Conservation (phyloP, 768 basidiomycete genomes). For the Gelatoporia subvermispora region DNA sequence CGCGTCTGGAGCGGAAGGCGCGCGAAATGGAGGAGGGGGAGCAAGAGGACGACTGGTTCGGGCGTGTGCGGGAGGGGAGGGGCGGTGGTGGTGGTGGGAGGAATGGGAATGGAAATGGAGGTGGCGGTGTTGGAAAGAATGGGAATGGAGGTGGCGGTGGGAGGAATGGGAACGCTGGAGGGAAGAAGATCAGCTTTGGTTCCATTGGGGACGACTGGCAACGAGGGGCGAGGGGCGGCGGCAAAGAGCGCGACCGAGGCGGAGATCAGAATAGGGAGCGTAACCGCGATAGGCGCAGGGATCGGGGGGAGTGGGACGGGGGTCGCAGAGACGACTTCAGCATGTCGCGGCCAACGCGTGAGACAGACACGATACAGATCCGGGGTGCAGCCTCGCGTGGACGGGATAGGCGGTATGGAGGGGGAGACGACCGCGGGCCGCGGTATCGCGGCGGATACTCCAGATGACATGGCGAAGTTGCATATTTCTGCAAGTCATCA, state of each 20-base stretch:
- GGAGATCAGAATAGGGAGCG: background rate
- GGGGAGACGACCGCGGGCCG: conserved; percentile 19
- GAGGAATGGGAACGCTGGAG: conserved; percentile 10
- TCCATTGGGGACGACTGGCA: background rate
- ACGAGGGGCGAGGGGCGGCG: background rate
- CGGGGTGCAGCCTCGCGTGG: conserved; percentile 17
- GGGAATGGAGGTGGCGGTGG: conserved; percentile 10
- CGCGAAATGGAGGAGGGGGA: conserved; percentile 36
- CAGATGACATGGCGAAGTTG: conserved; percentile 13
- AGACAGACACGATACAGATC: conserved; percentile 23
- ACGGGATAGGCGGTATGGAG: conserved; percentile 13
- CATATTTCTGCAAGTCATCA: background rate
- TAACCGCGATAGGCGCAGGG: conserved; percentile 1
- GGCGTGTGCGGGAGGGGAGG: conserved; percentile 29
- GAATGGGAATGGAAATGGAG: conserved; percentile 9
- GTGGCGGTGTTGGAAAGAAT: conserved; percentile 7
- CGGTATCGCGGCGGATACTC: conserved; percentile 29
- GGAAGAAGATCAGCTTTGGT: conserved; percentile 17
- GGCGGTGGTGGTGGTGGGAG: conserved; percentile 25
- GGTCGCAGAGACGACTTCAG: conserved; percentile 13
- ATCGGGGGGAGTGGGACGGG: conserved; percentile 3
- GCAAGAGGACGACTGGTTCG: conserved; percentile 72
- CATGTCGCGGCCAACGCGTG: conserved; percentile 17
- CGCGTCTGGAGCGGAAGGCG: conserved; percentile 48
- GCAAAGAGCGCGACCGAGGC: no score